Evolutionary conservation across 2,329 filamentous ascomycete genomes (phyloP).

Genomic region (Paracoccidioides brasiliensis): DNA sequence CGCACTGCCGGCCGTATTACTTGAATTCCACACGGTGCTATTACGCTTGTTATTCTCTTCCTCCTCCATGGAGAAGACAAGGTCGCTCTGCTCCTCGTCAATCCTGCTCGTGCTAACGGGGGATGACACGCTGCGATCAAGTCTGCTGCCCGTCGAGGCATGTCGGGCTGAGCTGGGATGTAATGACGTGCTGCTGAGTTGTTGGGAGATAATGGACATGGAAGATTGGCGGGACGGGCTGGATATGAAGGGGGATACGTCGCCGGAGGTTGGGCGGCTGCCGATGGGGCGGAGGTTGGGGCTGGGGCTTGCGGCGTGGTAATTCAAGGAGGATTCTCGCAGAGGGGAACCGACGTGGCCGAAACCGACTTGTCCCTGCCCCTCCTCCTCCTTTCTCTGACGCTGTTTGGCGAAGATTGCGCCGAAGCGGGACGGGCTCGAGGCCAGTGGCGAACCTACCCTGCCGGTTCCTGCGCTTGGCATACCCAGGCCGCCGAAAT

Average conservation of each 20-base stretch:
- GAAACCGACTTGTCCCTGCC: constrained; percentile 33
- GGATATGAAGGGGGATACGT: constrained; percentile 39
- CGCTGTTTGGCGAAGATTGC: constrained; percentile 43
- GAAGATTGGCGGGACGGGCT: constrained; percentile 44
- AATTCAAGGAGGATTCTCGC: constrained; percentile 45
- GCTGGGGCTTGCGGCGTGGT: constrained; percentile 28
- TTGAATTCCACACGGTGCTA: constrained; percentile 23
- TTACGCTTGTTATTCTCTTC: constrained; percentile 35
- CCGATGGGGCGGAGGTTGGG: constrained; percentile 40
- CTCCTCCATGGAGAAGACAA: constrained; percentile 40
- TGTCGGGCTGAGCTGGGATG: constrained; percentile 30
- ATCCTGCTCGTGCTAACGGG: constrained; percentile 34
- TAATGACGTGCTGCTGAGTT: constrained; percentile 34
- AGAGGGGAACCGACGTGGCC: constrained; percentile 54
- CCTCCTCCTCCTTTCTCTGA: constrained; percentile 39
- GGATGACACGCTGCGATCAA: constrained; percentile 35
- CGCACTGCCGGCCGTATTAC: constrained; percentile 18
- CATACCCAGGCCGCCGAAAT: constrained; percentile 40
- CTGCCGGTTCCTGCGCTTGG: constrained; percentile 36
- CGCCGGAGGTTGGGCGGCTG: constrained; percentile 34
- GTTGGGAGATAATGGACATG: constrained; percentile 50
- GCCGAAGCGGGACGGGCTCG: constrained; percentile 50
- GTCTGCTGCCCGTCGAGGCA: constrained; percentile 21
- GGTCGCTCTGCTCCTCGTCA: constrained; percentile 36
- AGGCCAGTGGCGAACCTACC: constrained; percentile 43